Base-by-base conservation (phyloP, 495 filamentous ascomycete genomes). In the Annulohypoxylon moriforme region DNA sequence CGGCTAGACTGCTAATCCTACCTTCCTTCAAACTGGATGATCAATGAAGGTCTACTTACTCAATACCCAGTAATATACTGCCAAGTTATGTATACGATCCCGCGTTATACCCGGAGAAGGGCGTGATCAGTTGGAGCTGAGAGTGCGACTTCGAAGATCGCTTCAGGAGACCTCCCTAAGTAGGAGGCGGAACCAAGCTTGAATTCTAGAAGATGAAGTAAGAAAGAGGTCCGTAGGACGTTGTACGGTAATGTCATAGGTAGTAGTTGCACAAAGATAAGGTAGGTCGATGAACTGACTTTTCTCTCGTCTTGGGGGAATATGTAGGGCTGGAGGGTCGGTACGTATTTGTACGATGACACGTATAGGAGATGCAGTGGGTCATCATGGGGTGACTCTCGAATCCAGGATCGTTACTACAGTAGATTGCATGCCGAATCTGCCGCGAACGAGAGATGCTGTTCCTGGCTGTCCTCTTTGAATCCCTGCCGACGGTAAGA, bases 311-410 rank as follows among this genome's bases (percentile, higher is more conserved):
- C 46, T 33, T 14, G 38, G 59, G 29, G 40, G 40, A 31, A 27
- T 60, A 38, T 53, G 66, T 69, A 73, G 61, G 61, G 56, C 71
- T 73, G 61, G 66, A 31, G 29, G 31, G 22, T 42, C 29, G 18
- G 57, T 66, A 61, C 60, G 66, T 69, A 66, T 63, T 58, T 69
- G 55, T 73, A 69, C 40, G 16, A 66, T 64, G 70, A 65, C 65
- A 69, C 61, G 55, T 57, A 49, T 38, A 20, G 40, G 16, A 29
- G 46, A 14, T 24, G 36, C 24, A n/a, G 65, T 62, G 56, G 65
- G 65, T 56, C 61, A 40, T 52, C 57, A 49, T 38, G 16, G 40
- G 40, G 7, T 44, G 56, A 27, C 22, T 66, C 42, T 55, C 25
- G 20, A 66, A 44, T 63, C 40, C 13, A 55, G 56, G 50, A 42